Evolutionary conservation across 176 grass and related monocot species (phyloP).

Genomic region (Puya raimondii): DNA sequence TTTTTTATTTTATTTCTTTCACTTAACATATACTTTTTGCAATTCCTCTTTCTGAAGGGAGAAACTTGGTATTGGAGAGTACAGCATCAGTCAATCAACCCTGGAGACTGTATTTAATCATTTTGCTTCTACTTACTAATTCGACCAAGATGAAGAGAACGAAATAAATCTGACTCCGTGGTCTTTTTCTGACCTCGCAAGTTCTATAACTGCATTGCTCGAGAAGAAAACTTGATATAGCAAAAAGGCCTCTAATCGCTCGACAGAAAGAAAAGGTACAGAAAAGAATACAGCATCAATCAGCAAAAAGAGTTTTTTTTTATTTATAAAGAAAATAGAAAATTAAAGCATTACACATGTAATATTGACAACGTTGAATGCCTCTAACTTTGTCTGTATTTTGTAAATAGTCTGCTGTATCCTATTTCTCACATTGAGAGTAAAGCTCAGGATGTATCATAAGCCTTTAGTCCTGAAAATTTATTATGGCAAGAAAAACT

Average conservation of each 20-base stretch:
- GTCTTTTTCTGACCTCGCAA: not conserved
- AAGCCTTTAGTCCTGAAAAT: too few relatives aligned
- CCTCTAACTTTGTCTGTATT: not conserved
- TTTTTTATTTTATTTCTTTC: not conserved
- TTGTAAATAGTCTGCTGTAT: too few relatives aligned
- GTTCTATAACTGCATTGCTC: not conserved
- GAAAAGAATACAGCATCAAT: constrained; percentile 3
- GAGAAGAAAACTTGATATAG: too few relatives aligned
- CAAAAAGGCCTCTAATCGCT: too few relatives aligned
- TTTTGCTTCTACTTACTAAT: constrained; percentile 35
- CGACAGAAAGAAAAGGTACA: not conserved
- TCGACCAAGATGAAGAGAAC: constrained; percentile 2
- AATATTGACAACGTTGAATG: not conserved
- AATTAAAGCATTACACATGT: not conserved
- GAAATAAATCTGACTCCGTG: not conserved
- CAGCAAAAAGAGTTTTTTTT: not conserved
- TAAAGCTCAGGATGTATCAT: too few relatives aligned
- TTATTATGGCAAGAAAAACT: too few relatives aligned
- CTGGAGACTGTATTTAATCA: constrained; percentile 49
- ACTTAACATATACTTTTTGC: not conserved
- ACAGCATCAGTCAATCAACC: constrained; percentile 51
- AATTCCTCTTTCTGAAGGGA: constrained; percentile 16
- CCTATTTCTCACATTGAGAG: too few relatives aligned
- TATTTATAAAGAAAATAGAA: too few relatives aligned
- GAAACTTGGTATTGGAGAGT: constrained; percentile 38